Percentiles rank a stretch among this genome's conserved stretches.
These are phyloP conservation scores for Gentiana macrophylla DNA, from an alignment of 257 asterid genomes.

Conservation along the genomic window DNA sequence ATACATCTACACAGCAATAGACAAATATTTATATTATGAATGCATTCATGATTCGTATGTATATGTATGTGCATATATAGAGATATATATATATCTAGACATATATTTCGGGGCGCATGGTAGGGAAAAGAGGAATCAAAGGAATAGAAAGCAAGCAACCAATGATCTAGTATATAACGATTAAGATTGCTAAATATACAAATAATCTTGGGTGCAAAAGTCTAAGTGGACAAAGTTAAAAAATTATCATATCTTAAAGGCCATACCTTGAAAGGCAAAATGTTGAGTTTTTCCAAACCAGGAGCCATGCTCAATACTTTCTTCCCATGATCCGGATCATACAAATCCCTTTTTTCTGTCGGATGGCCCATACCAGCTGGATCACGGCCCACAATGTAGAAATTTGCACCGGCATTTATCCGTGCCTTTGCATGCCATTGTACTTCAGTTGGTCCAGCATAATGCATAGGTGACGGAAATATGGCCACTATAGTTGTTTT, in stretches of 20 bases:
- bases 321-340: constrained; percentile 84
- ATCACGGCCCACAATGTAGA: constrained; percentile 87
- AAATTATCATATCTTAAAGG: neutral
- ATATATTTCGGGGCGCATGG: no score
- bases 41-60: no score
- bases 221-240: constrained; percentile 1
- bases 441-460: constrained; percentile 93
- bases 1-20: no score
- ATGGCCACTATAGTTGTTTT: constrained; percentile 70
- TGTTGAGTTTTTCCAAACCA: constrained; percentile 69
- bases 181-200: neutral
- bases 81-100: neutral
- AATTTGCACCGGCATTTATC: constrained; percentile 79
- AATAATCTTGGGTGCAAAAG: neutral
- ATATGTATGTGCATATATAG: no score
- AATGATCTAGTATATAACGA: neutral
- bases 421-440: constrained; percentile 96
- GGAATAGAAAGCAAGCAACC: neutral
- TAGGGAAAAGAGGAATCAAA: neutral
- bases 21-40: no score
- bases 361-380: constrained; percentile 95
- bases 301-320: constrained; percentile 89
- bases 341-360: constrained; percentile 70
- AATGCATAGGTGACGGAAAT: constrained; percentile 90
- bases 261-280: constrained; percentile 69